These are phyloP conservation scores for Polysphondylium violaceum DNA, from an alignment of 78 protist species.

Conservation along the genomic window DNA sequence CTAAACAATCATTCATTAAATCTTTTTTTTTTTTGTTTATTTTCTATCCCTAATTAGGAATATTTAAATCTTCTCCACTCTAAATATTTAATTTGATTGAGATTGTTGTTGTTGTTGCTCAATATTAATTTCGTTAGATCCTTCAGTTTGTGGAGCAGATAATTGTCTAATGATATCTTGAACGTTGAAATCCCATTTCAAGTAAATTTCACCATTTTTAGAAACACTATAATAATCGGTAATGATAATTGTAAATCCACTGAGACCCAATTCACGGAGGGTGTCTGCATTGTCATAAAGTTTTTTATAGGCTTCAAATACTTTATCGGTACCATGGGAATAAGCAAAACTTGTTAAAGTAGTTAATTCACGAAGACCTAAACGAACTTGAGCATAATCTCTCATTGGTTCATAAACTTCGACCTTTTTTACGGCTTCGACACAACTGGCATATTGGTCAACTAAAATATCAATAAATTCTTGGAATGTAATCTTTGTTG, in stretches of 20 bases:
- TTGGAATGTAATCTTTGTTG: conserved; percentile 14
- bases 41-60: background rate
- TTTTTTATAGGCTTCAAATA: conserved; percentile 53
- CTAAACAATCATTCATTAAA: background rate
- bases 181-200: conserved; percentile 50
- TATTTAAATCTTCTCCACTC: background rate
- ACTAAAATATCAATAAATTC: conserved; percentile 45
- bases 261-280: conserved; percentile 38
- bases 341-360: conserved; percentile 1
- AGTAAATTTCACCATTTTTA: conserved; percentile 28
- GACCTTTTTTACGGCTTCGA: background rate
- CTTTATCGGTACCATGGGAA: conserved; percentile 15
- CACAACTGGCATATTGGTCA: background rate
- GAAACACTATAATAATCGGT: conserved; percentile 50
- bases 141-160: conserved; percentile 18
- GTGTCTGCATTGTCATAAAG: conserved; percentile 35
- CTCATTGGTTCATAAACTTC: conserved; percentile 29
- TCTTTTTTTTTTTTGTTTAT: background rate
- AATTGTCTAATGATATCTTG: conserved; percentile 48
- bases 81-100: too few species aligned
- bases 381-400: conserved; percentile 65
- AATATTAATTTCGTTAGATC: background rate
- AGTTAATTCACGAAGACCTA: conserved; percentile 48
- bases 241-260: conserved; percentile 36
- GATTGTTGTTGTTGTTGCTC: conserved; percentile 1